Evolutionary conservation across 1,284 basidiomycete species (phyloP), one percentile per base, ranked within the genome.

Genomic region (Vanrija sp.): DNA sequence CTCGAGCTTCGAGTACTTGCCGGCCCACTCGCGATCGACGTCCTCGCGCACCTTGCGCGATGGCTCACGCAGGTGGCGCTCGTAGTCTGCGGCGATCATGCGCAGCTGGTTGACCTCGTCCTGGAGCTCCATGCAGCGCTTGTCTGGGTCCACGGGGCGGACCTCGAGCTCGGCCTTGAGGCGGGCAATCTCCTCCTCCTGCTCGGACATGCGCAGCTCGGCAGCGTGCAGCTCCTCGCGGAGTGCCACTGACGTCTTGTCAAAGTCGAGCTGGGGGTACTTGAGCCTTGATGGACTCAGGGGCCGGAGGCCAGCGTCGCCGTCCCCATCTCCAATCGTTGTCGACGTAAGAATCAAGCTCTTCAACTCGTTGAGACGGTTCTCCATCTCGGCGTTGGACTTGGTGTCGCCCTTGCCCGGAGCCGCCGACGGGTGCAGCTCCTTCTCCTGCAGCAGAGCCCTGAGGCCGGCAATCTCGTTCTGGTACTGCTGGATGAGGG

Each of bases 301-400:
- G 0, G 89, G 86, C 18, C 87, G 78, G 24, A 86, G 51, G 3
- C 85, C 58, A 37, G 25, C 18, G 19, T 31, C 38, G 35, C 20
- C 41, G 25, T 19, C 20, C 2, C 18, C 4, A 23, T 49, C 47
- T 4, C 31, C 31, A 8, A 93, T 83, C 2, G 83, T 87, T 60
- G 87, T 84, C 60, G 87, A 89, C 3, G 89, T 93, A 58, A 94
- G 75, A 64, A 93, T 94, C 45, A 93, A 79, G 66, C 87, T 89
- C 56, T 88, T 90, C 45, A 94, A 78, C 72, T 93, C 89, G 54
- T 85, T 83, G 66, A 93, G 87, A 35, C 90, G 80, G 43, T 82
- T 79, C 65, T 88, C 89, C 45, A 91, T 80, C 60, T 90, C 88
- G 43, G 83, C 81, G 82, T 88, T 88, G 50, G 71, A 70, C 39